A percentile compares a stretch with the other conserved stretches of the same genome.
These are phyloP conservation scores for Ophiostoma fasciatum DNA, from an alignment of 2,329 filamentous ascomycete genomes.

Conservation along the genomic window DNA sequence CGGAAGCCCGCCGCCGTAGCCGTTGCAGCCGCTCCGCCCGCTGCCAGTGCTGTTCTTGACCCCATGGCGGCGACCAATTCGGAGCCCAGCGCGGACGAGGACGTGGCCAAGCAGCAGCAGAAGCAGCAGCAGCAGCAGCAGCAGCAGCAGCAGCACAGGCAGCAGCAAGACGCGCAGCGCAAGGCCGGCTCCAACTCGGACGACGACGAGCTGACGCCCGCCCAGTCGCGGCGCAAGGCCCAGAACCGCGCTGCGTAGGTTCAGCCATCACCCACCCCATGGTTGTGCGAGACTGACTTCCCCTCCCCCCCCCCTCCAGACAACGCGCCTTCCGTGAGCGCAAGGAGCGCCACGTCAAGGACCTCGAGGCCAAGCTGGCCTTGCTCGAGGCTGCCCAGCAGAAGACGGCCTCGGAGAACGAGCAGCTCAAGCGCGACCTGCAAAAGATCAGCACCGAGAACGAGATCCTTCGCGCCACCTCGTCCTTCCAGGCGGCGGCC, in stretches of 20 bases:
- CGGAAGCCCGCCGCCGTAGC: constrained; percentile 15
- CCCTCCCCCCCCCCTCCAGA: constrained; percentile 29
- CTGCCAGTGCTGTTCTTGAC: constrained; percentile 13
- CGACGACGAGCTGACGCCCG: constrained; percentile 39
- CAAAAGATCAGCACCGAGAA: constrained; percentile 81
- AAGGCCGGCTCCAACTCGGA: constrained; percentile 37
- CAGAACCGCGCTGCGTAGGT: constrained; percentile 49
- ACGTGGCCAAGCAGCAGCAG: constrained; percentile 13
- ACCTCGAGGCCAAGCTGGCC: constrained; percentile 75
- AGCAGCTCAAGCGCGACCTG: constrained; percentile 69
- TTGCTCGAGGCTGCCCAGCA: constrained; percentile 60
- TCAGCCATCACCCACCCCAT: not conserved
- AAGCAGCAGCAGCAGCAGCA: constrained; percentile 12
- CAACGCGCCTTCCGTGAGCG: constrained; percentile 93
- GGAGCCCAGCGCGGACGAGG: constrained; percentile 23
- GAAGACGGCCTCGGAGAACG: constrained; percentile 66
- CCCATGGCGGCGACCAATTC: constrained; percentile 18
- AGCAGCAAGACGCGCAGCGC: no score
- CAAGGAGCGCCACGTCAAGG: constrained; percentile 82
- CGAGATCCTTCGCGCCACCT: constrained; percentile 76
- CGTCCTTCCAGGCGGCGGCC: constrained; percentile 22
- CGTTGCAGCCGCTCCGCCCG: no score
- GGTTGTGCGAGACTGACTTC: no score
- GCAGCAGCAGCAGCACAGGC: constrained; percentile 7
- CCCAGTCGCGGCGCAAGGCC: constrained; percentile 43